Evolutionary conservation across 140 eudicot genomes (phyloP), one percentile per base, ranked within the genome.

Genomic region (Erigeron philadelphicus): DNA sequence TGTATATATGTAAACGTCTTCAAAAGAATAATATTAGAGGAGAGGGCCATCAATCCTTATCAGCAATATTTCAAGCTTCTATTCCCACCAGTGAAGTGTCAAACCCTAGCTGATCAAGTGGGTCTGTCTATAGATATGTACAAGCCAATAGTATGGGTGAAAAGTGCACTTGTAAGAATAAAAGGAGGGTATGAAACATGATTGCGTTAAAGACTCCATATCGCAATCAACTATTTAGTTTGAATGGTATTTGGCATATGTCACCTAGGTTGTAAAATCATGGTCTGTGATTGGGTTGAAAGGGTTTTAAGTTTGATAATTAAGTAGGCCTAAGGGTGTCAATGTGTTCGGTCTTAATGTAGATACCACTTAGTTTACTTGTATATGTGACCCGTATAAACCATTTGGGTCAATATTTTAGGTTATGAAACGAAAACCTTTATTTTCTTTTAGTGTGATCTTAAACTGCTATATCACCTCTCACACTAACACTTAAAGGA

Each of bases 81-180:
- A 77, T 41, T 56, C 62, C 63, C 19, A 54, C 19, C 11, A 17
- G 21, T 11, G 16, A 19, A 19, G 17, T 12, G 70, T 50, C 67
- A 54, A 72, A 72, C 17, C 60, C 16, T 11, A 61, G 65, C 49
- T 60, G 41, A 67, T 58, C 74, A 57, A 67, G 79, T 75, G 74
- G 74, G 74, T 58, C 52, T 48, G 8, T 67, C 45, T 67, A 57
- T 50, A 15, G 4, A 16, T 4, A 66, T 45, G 68, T 53, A 66
- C 60, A 56, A 56, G 48, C 61, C 73, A 75, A 46, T 67, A 57
- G 54, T 48, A 57, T 58, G 67, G 38, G 46, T 46, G 68, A 47
- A 58, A 75, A 75, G 69, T 59, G 74, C 68, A 58, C 53, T 60
- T 45, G 35, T 53, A 75, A 67, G 72, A 69, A 74, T 66, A 74